These are phyloP conservation scores for Trapa bicornis DNA, from an alignment of 345 rosid species.

Conservation along the genomic window DNA sequence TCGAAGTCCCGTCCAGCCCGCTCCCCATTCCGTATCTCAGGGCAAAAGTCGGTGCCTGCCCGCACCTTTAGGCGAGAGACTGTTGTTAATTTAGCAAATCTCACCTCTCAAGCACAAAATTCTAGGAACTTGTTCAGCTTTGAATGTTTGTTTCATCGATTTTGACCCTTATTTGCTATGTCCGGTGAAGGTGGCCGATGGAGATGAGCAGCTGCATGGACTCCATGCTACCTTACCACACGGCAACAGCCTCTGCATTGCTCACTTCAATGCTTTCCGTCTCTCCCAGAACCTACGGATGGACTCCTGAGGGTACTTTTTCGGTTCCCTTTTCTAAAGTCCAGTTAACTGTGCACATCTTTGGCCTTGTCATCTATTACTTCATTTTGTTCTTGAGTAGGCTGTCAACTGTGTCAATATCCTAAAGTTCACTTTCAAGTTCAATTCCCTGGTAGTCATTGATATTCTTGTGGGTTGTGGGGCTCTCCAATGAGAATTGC, in stretches of 20 bases:
- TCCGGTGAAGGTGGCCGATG: slow-evolving; percentile 46
- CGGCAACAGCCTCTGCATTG: slow-evolving; percentile 77
- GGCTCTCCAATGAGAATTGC: too few relatives aligned
- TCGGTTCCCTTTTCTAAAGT: background rate
- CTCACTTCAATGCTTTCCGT: slow-evolving; percentile 74
- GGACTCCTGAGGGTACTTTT: slow-evolving; percentile 53
- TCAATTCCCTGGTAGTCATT: too few relatives aligned
- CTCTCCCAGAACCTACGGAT: slow-evolving; percentile 39
- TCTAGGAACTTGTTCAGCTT: background rate
- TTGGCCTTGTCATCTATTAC: too few relatives aligned
- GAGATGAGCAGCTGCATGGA: slow-evolving; percentile 69
- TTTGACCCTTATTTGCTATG: background rate
- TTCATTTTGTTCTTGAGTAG: too few relatives aligned
- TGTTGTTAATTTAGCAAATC: background rate
- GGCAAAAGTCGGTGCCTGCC: slow-evolving; percentile 34
- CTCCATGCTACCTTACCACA: slow-evolving; percentile 72
- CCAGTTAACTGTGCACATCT: too few relatives aligned
- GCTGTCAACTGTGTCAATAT: too few relatives aligned
- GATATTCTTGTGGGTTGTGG: too few relatives aligned
- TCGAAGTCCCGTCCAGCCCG: slow-evolving; percentile 23
- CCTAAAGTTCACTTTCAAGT: too few relatives aligned
- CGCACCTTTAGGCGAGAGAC: slow-evolving; percentile 49
- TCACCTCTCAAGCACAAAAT: background rate
- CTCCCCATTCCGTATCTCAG: slow-evolving; percentile 35
- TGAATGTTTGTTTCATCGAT: background rate